Evolutionary conservation across 2,329 filamentous ascomycete species (phyloP).

Genomic region (Pyricularia sp.): DNA sequence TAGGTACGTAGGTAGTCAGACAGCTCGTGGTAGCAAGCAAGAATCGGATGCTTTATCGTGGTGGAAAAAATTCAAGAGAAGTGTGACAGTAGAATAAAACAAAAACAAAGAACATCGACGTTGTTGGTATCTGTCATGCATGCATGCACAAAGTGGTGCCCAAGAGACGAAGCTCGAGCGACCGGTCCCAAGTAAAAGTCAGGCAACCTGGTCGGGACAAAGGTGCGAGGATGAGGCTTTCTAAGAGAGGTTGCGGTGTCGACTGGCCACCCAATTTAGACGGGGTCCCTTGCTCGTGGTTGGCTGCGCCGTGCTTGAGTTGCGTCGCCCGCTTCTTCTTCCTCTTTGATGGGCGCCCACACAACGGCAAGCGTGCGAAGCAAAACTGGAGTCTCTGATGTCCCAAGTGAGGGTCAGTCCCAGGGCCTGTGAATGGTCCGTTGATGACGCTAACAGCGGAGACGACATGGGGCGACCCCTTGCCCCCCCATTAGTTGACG

Average conservation of each 20-base stretch:
- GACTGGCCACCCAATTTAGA: neutral
- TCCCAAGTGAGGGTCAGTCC: neutral
- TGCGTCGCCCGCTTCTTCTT: neutral
- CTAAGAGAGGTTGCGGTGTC: neutral
- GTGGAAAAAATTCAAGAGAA: neutral
- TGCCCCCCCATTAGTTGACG: neutral
- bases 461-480: neutral
- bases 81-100: neutral
- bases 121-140: neutral
- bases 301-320: neutral
- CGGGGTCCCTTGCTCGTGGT: neutral
- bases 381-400: neutral
- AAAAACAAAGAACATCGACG: neutral
- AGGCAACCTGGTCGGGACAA: neutral
- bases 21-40: neutral
- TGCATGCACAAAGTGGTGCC: neutral
- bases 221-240: neutral
- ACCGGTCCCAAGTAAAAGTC: neutral
- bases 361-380: neutral
- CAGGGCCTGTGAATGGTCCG: neutral
- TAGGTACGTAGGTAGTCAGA: neutral
- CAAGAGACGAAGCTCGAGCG: neutral
- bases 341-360: neutral
- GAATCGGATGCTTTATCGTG: neutral
- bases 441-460: neutral